Percentiles rank a stretch among this genome's conserved stretches.
Evolutionary conservation across 805 yeast genomes (phyloP).

Genomic region (Ogataea trehalophila): DNA sequence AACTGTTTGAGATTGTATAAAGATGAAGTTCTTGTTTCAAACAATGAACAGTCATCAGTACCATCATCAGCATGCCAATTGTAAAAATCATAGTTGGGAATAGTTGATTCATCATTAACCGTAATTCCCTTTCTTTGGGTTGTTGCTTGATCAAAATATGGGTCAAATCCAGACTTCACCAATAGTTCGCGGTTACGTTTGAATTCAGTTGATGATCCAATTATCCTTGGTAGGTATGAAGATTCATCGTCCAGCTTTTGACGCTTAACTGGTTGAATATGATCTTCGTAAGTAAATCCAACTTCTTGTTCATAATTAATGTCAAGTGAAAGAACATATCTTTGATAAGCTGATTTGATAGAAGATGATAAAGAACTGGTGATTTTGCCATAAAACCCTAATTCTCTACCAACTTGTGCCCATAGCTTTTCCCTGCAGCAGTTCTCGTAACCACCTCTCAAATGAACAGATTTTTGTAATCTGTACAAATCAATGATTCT

Average conservation of each 20-base stretch:
- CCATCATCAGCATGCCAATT: constrained; percentile 39
- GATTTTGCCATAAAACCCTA: constrained; percentile 69
- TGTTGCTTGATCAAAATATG: constrained; percentile 45
- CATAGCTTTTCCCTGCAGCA: constrained; percentile 67
- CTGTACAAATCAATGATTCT: constrained; percentile 61
- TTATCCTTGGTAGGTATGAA: constrained; percentile 32
- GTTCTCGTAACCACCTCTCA: constrained; percentile 60
- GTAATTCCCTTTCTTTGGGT: constrained; percentile 39
- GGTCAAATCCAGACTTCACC: constrained; percentile 45
- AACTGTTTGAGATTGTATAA: constrained; percentile 53
- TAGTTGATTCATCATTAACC: constrained; percentile 27
- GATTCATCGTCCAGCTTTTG: constrained; percentile 1
- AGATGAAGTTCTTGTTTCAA: constrained; percentile 41
- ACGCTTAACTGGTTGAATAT: constrained; percentile 2
- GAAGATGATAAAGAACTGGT: constrained; percentile 70
- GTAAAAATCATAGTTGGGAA: constrained; percentile 38
- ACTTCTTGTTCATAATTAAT: constrained; percentile 6
- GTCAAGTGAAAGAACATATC: constrained; percentile 32
- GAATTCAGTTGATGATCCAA: constrained; percentile 42
- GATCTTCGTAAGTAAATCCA: constrained; percentile 7
- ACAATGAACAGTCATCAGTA: constrained; percentile 35
- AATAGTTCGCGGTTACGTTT: constrained; percentile 43
- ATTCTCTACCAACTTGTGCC: constrained; percentile 80
- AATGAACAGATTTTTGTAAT: constrained; percentile 50
- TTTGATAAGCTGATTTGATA: constrained; percentile 53